phyloP scores from a whole-genome alignment of 78 protist genomes.

The Protostelium mycophagum region DNA sequence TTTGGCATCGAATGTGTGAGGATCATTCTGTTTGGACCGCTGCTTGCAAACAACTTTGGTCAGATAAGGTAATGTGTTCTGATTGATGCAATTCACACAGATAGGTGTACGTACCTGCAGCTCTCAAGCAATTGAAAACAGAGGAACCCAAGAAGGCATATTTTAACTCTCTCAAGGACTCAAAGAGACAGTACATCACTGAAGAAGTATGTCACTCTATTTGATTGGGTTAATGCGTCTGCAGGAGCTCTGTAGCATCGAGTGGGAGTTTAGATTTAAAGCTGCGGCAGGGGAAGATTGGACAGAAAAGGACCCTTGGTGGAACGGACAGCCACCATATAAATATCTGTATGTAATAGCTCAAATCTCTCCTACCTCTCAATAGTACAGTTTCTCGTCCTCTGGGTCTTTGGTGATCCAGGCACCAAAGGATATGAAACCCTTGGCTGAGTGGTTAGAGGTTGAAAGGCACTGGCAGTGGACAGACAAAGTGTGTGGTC shows the following conservation, averaged over 20 bases:
- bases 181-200: background rate
- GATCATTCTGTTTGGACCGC: background rate
- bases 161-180: background rate
- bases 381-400: background rate
- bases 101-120: background rate
- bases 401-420: background rate
- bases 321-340: background rate
- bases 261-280: background rate
- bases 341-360: background rate
- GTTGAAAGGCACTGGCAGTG: background rate
- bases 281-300: background rate
- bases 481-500: background rate
- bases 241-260: background rate
- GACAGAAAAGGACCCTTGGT: background rate
- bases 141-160: background rate
- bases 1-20: no score
- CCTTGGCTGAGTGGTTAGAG: background rate
- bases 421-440: background rate
- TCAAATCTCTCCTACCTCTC: background rate
- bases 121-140: background rate
- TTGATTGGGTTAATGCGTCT: background rate
- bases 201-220: background rate
- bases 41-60: background rate
- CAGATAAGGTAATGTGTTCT: background rate
- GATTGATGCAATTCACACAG: background rate